Percentiles rank a stretch among this genome's conserved stretches.
Evolutionary conservation across 306 rosid species (phyloP).

Genomic region (Lathyrus oleraceus): DNA sequence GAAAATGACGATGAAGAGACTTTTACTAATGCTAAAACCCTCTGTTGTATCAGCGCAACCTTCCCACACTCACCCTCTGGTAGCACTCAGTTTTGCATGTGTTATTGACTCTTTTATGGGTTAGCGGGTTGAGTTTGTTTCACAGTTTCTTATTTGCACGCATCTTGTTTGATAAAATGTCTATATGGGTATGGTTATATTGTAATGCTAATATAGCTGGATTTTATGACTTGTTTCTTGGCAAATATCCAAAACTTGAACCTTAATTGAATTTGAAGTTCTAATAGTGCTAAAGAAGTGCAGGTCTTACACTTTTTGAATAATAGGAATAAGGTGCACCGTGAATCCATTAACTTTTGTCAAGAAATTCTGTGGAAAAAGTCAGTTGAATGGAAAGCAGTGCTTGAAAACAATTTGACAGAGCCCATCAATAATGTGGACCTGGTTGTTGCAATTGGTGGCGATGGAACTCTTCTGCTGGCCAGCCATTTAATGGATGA

Average conservation of each 20-base stretch:
- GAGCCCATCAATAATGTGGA: conserved; percentile 73
- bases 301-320: conserved; percentile 62
- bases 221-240: neutral
- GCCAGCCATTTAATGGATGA: conserved; percentile 86
- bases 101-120: too few relatives aligned
- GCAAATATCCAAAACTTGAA: neutral
- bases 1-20: conserved; percentile 56
- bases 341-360: conserved; percentile 67
- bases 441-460: conserved; percentile 82
- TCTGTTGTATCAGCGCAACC: conserved; percentile 47
- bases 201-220: neutral
- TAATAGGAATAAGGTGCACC: conserved; percentile 67
- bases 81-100: too few relatives aligned
- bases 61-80: conserved; percentile 67
- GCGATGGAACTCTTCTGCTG: conserved; percentile 89
- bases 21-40: conserved; percentile 67
- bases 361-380: conserved; percentile 67
- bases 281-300: conserved; percentile 34
- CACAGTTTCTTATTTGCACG: conserved; percentile 35
- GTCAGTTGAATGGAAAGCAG: conserved; percentile 72
- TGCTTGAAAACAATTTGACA: conserved; percentile 48
- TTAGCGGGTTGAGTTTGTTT: neutral
- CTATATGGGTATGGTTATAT: conserved; percentile 14
- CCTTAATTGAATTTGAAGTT: conserved; percentile 1
- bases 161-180: conserved; percentile 52